phyloP scores from a whole-genome alignment of 1,139 yeast genomes.

The Candida freyschussii region DNA sequence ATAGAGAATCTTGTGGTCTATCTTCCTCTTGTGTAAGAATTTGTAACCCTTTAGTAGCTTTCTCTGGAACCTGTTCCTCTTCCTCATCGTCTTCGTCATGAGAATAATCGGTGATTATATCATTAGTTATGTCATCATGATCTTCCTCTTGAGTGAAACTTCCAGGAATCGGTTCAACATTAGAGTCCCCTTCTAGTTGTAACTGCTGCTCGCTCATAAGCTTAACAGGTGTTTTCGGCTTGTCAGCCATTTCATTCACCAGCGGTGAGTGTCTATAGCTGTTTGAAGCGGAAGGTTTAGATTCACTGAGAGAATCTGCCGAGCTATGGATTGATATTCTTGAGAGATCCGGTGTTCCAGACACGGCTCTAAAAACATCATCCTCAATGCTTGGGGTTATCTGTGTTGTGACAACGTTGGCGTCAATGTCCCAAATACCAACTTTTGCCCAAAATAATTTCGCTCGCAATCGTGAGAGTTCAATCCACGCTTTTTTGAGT shows the following conservation, averaged over 20 bases:
- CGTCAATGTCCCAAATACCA: slow-evolving; percentile 47
- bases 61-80: slow-evolving; percentile 1
- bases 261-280: slow-evolving; percentile 19
- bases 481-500: slow-evolving; percentile 51
- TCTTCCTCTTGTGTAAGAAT: slow-evolving; percentile 9
- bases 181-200: too few relatives aligned
- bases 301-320: slow-evolving; percentile 10
- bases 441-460: slow-evolving; percentile 80
- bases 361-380: slow-evolving; percentile 6
- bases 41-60: slow-evolving; percentile 11
- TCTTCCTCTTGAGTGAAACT: slow-evolving; percentile 9
- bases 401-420: slow-evolving; percentile 27
- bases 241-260: slow-evolving; percentile 8
- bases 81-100: slow-evolving; percentile 16
- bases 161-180: too few relatives aligned
- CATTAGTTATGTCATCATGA: slow-evolving; percentile 12
- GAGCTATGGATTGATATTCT: slow-evolving; percentile 11
- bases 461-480: slow-evolving; percentile 49
- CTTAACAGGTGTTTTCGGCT: slow-evolving; percentile 5
- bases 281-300: background rate
- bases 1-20: slow-evolving; percentile 13
- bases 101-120: slow-evolving; percentile 17
- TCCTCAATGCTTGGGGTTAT: slow-evolving; percentile 29
- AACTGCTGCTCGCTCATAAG: background rate
- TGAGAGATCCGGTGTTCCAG: slow-evolving; percentile 5